These are phyloP conservation scores for Boletus semigastroideus DNA, from an alignment of 1,284 basidiomycete species.

Conservation along the genomic window DNA sequence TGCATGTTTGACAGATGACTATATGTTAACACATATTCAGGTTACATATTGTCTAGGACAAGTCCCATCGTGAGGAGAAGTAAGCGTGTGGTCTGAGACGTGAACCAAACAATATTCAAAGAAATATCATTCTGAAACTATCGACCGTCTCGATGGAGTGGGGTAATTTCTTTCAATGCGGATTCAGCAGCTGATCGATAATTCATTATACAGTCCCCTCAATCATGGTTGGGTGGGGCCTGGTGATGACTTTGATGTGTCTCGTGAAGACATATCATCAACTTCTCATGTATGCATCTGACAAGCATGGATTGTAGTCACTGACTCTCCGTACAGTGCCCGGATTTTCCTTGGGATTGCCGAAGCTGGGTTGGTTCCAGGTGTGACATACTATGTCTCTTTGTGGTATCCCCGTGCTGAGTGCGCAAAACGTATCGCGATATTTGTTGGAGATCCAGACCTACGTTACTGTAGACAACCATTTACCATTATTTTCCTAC, in stretches of 20 bases:
- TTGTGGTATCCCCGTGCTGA: conserved; percentile 19
- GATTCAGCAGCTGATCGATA: no score
- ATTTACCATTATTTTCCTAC: no score
- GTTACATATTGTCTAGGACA: conserved; percentile 45
- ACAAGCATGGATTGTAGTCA: neutral
- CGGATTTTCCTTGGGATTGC: conserved; percentile 36
- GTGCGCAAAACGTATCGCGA: conserved; percentile 10
- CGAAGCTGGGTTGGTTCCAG: conserved; percentile 13
- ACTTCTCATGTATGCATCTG: conserved; percentile 24
- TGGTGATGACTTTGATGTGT: conserved; percentile 39
- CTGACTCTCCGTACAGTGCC: conserved; percentile 31
- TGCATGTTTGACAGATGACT: no score
- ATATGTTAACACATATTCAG: conserved; percentile 24
- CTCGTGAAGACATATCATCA: conserved; percentile 33
- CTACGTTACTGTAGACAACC: no score
- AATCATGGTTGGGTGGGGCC: conserved; percentile 49
- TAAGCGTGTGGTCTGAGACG: neutral
- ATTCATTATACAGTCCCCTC: conserved; percentile 35
- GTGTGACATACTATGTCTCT: conserved; percentile 16
- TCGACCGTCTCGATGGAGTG: conserved; percentile 47
- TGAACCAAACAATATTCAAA: conserved; percentile 12
- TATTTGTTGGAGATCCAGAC: no score
- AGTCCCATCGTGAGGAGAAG: conserved; percentile 42
- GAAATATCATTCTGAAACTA: conserved; percentile 45
- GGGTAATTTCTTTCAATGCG: no score